Base-by-base conservation (phyloP, 2,329 filamentous ascomycete genomes). In the Scedosporium aurantiacum region DNA sequence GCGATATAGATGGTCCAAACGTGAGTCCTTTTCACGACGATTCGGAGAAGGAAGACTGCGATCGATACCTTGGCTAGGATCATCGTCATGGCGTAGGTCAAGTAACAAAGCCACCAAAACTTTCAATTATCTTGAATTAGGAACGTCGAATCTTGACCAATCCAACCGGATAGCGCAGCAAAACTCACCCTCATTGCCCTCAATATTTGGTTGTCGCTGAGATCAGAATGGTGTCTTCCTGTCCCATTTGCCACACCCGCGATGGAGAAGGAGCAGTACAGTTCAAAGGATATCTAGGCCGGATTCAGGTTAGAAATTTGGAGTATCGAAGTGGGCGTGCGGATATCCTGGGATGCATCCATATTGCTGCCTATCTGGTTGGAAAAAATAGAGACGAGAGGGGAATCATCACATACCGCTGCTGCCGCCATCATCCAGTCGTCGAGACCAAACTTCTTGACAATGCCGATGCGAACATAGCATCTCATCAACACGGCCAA, bases 11-110 rank as follows among this genome's bases (percentile, higher is more conserved):
- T 70, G 57, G 75, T 72, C 66, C 68, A 70, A 21, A 69, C 64
- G 62, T 78, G 70, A 8, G 68, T 5, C 16, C 66, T 68, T 14
- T 68, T 66, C 62, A 71, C 68, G 5, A 74, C 72, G 58, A 78
- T 72, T 54, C 76, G 75, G 16, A 76, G 68, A 21, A 78, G 69
- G 60, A 77, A 75, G 61, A 68, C 71, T n/a, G 71, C 73, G 64
- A 78, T 76, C 32, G 75, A 78, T 16, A 76, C 67, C 62, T 78
- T 78, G 60, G 71, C 72, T 10, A 69, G 61, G 18, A 74, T 69
- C 72, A 75, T 74, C 21, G 69, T 66, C 32, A 70, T 52, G 54
- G 69, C 70, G 65, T 74, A 75, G 68, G 69, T 71, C 18, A 74
- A 63, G 57, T 74, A 74, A 64, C 73, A 74, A 62, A 70, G 70